phyloP scores from a whole-genome alignment of 495 filamentous ascomycete species.

The Stereocaulon alpinum region DNA sequence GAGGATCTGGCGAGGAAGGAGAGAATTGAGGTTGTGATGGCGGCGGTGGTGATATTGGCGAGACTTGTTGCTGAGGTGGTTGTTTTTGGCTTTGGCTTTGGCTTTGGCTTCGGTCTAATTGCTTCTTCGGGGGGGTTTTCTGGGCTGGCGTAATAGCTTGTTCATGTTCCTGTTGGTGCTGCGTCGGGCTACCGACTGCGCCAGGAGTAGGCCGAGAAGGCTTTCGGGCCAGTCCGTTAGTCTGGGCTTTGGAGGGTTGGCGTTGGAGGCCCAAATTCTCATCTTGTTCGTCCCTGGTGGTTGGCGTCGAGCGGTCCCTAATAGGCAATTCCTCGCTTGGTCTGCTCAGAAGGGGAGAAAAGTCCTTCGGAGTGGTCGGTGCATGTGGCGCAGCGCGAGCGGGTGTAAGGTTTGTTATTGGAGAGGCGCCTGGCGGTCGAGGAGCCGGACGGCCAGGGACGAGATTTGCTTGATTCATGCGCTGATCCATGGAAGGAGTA shows the following conservation, averaged over 20 bases:
- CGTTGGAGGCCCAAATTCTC: conserved; percentile 28
- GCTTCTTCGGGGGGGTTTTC: conserved; percentile 48
- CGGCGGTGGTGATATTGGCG: conserved; percentile 33
- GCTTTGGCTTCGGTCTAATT: conserved; percentile 55
- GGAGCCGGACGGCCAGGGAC: conserved; percentile 38
- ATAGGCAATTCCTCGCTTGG: conserved; percentile 40
- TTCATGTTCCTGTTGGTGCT: conserved; percentile 80
- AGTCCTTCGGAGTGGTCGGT: conserved; percentile 41
- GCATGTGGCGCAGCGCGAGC: conserved; percentile 36
- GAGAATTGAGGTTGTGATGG: conserved; percentile 39
- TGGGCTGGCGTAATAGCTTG: conserved; percentile 66
- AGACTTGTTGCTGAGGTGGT: conserved; percentile 27
- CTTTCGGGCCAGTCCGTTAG: conserved; percentile 30
- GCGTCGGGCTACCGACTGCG: conserved; percentile 34
- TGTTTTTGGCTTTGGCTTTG: conserved; percentile 53
- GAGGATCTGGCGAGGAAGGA: conserved; percentile 38
- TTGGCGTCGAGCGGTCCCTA: conserved; percentile 19
- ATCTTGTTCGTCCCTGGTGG: conserved; percentile 13
- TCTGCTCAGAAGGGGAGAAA: conserved; percentile 43
- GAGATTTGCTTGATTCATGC: conserved; percentile 18
- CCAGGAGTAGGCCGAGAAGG: conserved; percentile 26
- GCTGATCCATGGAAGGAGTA: conserved; percentile 20
- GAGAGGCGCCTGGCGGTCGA: conserved; percentile 54
- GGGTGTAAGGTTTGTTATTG: conserved; percentile 45
- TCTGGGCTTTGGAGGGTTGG: conserved; percentile 32